Percentiles rank a stretch among this genome's conserved stretches.
phyloP scores from a whole-genome alignment of 352 stramenopile species.

The Pythium grandisporangium region DNA sequence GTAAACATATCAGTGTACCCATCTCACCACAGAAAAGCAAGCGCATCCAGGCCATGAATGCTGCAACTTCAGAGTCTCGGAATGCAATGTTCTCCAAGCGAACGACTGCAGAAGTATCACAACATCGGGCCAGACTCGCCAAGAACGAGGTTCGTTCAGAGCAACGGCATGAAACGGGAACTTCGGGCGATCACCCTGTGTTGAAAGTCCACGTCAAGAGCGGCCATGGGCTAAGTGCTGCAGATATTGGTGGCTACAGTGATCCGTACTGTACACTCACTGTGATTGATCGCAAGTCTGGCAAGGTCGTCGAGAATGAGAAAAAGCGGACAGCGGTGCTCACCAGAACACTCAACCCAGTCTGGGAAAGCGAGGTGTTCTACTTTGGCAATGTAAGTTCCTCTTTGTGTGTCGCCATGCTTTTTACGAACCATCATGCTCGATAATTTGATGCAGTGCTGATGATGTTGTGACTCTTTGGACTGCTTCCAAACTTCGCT shows the following conservation, averaged over 20 bases:
- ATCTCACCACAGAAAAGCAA: conserved; percentile 42
- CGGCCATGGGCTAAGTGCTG: conserved; percentile 42
- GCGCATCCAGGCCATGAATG: conserved; percentile 20
- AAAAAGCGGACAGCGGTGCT: conserved; percentile 66
- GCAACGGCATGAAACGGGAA: conserved; percentile 17
- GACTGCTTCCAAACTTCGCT: no score
- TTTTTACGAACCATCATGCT: no score
- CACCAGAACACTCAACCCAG: conserved; percentile 60
- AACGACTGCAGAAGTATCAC: conserved; percentile 42
- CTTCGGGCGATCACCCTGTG: conserved; percentile 18
- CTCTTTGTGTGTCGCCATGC: no score
- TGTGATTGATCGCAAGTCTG: conserved; percentile 31
- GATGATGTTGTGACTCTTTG: no score
- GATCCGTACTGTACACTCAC: conserved; percentile 67
- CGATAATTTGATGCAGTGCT: no score
- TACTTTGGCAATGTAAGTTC: conserved; percentile 46
- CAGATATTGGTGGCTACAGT: conserved; percentile 58
- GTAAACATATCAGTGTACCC: conserved; percentile 30
- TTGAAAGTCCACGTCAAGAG: conserved; percentile 51
- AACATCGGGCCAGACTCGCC: conserved; percentile 31
- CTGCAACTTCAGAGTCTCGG: conserved; percentile 24
- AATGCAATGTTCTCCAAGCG: conserved; percentile 40
- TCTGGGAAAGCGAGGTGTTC: conserved; percentile 58
- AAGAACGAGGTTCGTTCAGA: conserved; percentile 59
- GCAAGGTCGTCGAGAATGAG: conserved; percentile 41